Conservation (phyloP, 495 filamentous ascomycete species). For the Xylaria castorea region DNA sequence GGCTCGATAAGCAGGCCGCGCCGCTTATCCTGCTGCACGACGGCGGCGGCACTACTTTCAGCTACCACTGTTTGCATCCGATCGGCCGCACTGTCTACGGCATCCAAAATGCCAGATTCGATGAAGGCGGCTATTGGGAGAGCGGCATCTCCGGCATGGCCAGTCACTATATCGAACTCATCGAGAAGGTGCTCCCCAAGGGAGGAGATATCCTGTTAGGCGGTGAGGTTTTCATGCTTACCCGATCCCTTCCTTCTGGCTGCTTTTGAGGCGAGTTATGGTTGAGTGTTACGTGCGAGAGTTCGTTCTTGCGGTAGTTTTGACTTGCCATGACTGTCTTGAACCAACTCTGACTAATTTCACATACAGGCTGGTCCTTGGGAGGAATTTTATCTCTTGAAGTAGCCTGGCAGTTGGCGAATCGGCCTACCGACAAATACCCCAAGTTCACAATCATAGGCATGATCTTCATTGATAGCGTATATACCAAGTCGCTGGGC, state of each 20-base stretch:
- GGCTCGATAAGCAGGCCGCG: slow-evolving; percentile 27
- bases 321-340: no score
- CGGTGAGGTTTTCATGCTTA: slow-evolving; percentile 3
- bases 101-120: slow-evolving; percentile 45
- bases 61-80: slow-evolving; percentile 41
- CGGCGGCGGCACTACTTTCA: slow-evolving; percentile 47
- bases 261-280: not conserved
- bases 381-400: slow-evolving; percentile 53
- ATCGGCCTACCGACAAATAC: slow-evolving; percentile 23
- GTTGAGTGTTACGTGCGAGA: not conserved
- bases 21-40: slow-evolving; percentile 49
- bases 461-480: slow-evolving; percentile 54
- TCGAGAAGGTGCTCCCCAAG: slow-evolving; percentile 38
- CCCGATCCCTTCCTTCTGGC: not conserved
- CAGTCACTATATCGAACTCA: slow-evolving; percentile 36
- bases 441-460: slow-evolving; percentile 43
- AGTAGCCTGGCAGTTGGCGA: slow-evolving; percentile 45
- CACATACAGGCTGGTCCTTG: slow-evolving; percentile 51
- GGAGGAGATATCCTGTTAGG: slow-evolving; percentile 44
- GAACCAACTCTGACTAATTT: not conserved
- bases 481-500: slow-evolving; percentile 40
- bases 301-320: not conserved
- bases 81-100: slow-evolving; percentile 45
- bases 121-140: slow-evolving; percentile 41
- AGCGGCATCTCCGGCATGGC: slow-evolving; percentile 45